Percentiles rank a stretch among this genome's conserved stretches.
Evolutionary conservation across 1,284 basidiomycete species (phyloP).

Genomic region (Moesziomyces globuligerus): DNA sequence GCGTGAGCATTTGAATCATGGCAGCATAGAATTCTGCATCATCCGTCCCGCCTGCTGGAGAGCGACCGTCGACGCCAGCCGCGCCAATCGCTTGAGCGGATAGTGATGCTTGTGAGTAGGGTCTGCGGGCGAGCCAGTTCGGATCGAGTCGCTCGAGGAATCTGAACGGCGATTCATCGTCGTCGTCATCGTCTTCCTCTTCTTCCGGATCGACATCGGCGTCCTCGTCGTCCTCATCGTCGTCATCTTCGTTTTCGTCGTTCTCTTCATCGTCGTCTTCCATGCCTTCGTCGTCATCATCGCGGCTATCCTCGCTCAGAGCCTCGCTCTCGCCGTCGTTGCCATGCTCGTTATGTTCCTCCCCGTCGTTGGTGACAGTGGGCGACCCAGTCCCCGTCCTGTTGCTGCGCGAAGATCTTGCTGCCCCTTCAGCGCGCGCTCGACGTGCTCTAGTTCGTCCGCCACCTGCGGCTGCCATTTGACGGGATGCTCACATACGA

Average conservation of each 20-base stretch:
- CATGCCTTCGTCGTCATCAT: slow-evolving; percentile 6
- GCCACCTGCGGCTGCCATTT: neutral
- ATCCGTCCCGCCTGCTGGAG: slow-evolving; percentile 16
- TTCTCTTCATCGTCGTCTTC: slow-evolving; percentile 11
- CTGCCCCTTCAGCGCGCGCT: neutral
- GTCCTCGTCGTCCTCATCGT: slow-evolving; percentile 14
- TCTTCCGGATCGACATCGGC: slow-evolving; percentile 15
- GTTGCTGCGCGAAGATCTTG: neutral
- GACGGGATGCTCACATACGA: neutral
- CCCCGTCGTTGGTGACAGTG: too few relatives aligned
- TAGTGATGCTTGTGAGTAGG: slow-evolving; percentile 1
- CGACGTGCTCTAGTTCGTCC: neutral
- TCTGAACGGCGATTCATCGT: slow-evolving; percentile 41
- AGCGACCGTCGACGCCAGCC: neutral
- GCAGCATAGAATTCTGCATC: slow-evolving; percentile 55
- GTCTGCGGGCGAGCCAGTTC: slow-evolving; percentile 15
- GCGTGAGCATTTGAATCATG: slow-evolving; percentile 60
- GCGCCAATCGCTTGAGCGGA: neutral
- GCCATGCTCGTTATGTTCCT: too few relatives aligned
- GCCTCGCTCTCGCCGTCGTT: too few relatives aligned
- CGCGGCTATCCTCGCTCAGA: neutral
- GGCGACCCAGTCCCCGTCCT: too few relatives aligned
- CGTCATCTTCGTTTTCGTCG: slow-evolving; percentile 13
- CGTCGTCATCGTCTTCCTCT: slow-evolving; percentile 13
- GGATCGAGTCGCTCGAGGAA: slow-evolving; percentile 37